A percentile compares a stretch with the other conserved stretches of the same genome.
These are phyloP conservation scores for Penicillium daleae DNA, from an alignment of 495 filamentous ascomycete species.

Conservation along the genomic window DNA sequence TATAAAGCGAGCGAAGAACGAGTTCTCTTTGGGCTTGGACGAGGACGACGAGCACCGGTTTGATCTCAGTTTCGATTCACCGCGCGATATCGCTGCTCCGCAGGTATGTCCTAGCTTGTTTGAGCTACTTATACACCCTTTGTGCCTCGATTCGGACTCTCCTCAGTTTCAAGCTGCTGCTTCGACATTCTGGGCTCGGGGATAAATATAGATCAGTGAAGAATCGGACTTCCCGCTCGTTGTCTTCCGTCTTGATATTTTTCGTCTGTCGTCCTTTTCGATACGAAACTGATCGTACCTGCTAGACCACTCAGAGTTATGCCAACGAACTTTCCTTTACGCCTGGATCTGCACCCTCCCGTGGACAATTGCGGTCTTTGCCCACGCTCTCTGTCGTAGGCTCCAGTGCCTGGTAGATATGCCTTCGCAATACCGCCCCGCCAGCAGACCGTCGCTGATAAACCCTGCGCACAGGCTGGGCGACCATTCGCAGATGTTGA, in stretches of 20 bases:
- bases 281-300: conserved; percentile 13
- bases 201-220: background rate
- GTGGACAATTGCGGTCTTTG: conserved; percentile 32
- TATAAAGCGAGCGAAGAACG: background rate
- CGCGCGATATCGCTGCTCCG: conserved; percentile 11
- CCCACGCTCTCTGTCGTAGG: conserved; percentile 31
- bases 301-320: conserved; percentile 36
- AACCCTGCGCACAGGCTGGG: conserved; percentile 13
- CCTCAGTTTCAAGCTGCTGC: background rate
- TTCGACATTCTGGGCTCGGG: too few species aligned
- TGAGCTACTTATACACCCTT: conserved; percentile 8
- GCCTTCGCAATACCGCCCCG: conserved; percentile 12
- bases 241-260: background rate
- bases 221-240: background rate
- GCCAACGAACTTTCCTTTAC: conserved; percentile 27
- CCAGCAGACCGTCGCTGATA: conserved; percentile 21
- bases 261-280: background rate
- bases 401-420: conserved; percentile 37
- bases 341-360: conserved; percentile 25
- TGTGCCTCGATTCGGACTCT: conserved; percentile 8
- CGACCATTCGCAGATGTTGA: conserved; percentile 27
- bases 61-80: background rate
- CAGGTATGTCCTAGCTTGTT: conserved; percentile 23
- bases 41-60: conserved; percentile 8
- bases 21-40: conserved; percentile 6